These are phyloP conservation scores for Betula pendula DNA, from an alignment of 306 rosid species.

Conservation along the genomic window DNA sequence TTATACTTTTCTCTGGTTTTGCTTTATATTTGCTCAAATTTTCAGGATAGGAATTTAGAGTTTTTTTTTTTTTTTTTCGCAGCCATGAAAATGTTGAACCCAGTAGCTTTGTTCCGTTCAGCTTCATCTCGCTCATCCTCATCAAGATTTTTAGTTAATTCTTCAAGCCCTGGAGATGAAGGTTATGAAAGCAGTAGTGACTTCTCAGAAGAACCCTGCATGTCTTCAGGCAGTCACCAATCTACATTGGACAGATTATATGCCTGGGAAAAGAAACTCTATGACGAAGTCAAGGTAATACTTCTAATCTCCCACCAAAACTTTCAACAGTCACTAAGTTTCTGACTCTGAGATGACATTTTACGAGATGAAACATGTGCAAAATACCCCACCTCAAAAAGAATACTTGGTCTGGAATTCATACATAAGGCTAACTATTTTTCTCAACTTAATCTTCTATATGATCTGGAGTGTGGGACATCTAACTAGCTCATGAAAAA, in stretches of 20 bases:
- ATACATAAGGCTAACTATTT: no score
- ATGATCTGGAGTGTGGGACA: background rate
- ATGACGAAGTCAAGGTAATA: constrained; percentile 81
- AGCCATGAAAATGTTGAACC: constrained; percentile 87
- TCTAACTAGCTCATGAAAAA: background rate
- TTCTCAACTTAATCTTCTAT: no score
- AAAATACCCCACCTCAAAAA: background rate
- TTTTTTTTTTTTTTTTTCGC: constrained; percentile 40
- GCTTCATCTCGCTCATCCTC: constrained; percentile 73
- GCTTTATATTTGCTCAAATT: background rate
- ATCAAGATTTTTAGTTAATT: constrained; percentile 52
- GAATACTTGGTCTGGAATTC: no score
- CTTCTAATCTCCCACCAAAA: constrained; percentile 12
- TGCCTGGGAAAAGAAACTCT: constrained; percentile 96
- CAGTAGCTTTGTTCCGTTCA: constrained; percentile 83
- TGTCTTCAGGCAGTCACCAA: constrained; percentile 70
- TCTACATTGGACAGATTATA: constrained; percentile 80
- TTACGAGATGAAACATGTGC: background rate
- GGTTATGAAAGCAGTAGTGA: constrained; percentile 44
- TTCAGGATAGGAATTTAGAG: constrained; percentile 19
- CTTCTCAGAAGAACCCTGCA: constrained; percentile 51
- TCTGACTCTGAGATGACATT: constrained; percentile 5
- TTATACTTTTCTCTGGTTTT: constrained; percentile 6
- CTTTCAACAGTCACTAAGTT: background rate
- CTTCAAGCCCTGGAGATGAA: constrained; percentile 56